A percentile compares a stretch with the other conserved stretches of the same genome.
Evolutionary conservation across 768 basidiomycete genomes (phyloP).

Genomic region (Pleurotus tuber-regium): DNA sequence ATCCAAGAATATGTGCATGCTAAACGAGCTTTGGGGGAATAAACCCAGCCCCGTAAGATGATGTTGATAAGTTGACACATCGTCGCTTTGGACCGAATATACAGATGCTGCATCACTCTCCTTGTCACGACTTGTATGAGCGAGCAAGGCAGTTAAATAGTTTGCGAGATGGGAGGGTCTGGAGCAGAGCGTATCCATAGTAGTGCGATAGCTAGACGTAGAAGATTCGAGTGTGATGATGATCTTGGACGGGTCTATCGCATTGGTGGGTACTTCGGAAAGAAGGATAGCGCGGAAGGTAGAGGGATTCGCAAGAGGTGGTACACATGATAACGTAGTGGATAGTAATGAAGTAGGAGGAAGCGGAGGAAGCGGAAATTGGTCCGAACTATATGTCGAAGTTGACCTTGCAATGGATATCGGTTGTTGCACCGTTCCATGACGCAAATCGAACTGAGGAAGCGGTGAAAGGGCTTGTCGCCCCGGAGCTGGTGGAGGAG

Average conservation of each 20-base stretch:
- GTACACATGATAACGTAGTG: not conserved
- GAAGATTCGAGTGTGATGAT: conserved; percentile 77
- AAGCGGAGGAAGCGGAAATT: conserved; percentile 46
- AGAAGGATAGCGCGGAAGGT: conserved; percentile 66
- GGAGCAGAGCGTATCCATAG: conserved; percentile 62
- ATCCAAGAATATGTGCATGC: conserved; percentile 75
- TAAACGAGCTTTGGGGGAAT: conserved; percentile 40
- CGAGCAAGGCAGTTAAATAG: conserved; percentile 49
- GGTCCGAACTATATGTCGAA: conserved; percentile 33
- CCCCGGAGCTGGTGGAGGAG: conserved; percentile 21
- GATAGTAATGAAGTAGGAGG: conserved; percentile 32
- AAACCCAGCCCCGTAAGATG: conserved; percentile 64
- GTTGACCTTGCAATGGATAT: conserved; percentile 39
- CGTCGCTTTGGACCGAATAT: conserved; percentile 51
- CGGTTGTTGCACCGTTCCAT: not conserved
- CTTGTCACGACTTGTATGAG: not conserved
- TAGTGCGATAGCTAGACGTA: conserved; percentile 63
- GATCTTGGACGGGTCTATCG: conserved; percentile 54
- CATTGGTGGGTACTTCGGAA: conserved; percentile 47
- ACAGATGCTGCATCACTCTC: conserved; percentile 52
- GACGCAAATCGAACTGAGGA: not conserved
- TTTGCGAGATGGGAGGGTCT: conserved; percentile 64
- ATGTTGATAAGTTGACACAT: conserved; percentile 54
- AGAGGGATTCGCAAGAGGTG: conserved; percentile 39
- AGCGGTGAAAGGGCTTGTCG: conserved; percentile 18